Evolutionary conservation across 2,329 filamentous ascomycete genomes (phyloP).

Genomic region (Aschersonia sp.): DNA sequence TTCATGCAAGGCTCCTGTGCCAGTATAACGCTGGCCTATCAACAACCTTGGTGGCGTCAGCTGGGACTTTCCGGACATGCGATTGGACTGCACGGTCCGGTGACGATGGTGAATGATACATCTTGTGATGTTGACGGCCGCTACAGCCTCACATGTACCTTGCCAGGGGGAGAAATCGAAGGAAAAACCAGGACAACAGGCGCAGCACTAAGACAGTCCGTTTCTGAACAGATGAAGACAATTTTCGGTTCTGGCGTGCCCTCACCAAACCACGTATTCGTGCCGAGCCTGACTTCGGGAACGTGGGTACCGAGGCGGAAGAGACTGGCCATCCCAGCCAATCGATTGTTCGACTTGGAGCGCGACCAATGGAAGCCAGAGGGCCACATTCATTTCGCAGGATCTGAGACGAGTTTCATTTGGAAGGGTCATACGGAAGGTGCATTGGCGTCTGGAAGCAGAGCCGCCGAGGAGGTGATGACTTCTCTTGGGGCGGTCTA

Average conservation of each 20-base stretch:
- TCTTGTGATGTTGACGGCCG: slow-evolving; percentile 4
- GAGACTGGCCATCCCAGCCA: slow-evolving; percentile 4
- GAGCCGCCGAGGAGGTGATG: slow-evolving; percentile 6
- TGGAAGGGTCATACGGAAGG: slow-evolving; percentile 11
- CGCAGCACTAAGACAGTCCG: slow-evolving; percentile 2
- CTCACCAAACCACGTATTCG: slow-evolving; percentile 3
- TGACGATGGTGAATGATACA: slow-evolving; percentile 6
- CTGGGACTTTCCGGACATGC: slow-evolving; percentile 8
- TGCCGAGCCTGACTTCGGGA: neutral
- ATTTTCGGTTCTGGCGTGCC: slow-evolving; percentile 5
- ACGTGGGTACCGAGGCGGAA: neutral
- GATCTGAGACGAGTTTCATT: slow-evolving; percentile 8
- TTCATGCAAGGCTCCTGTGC: slow-evolving; percentile 6
- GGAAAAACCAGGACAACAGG: slow-evolving; percentile 6
- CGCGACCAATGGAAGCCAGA: slow-evolving; percentile 9
- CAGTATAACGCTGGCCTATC: slow-evolving; percentile 6
- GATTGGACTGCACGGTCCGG: slow-evolving; percentile 5
- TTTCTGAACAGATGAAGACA: slow-evolving; percentile 2
- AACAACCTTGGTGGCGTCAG: slow-evolving; percentile 11
- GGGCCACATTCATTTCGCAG: slow-evolving; percentile 9
- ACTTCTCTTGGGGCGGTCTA: neutral
- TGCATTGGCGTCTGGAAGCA: slow-evolving; percentile 8
- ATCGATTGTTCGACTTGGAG: slow-evolving; percentile 3
- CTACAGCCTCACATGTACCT: slow-evolving; percentile 7
- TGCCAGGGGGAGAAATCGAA: slow-evolving; percentile 7